Evolutionary conservation across 2,329 filamentous ascomycete genomes (phyloP).

Genomic region (Cercospora sesami): DNA sequence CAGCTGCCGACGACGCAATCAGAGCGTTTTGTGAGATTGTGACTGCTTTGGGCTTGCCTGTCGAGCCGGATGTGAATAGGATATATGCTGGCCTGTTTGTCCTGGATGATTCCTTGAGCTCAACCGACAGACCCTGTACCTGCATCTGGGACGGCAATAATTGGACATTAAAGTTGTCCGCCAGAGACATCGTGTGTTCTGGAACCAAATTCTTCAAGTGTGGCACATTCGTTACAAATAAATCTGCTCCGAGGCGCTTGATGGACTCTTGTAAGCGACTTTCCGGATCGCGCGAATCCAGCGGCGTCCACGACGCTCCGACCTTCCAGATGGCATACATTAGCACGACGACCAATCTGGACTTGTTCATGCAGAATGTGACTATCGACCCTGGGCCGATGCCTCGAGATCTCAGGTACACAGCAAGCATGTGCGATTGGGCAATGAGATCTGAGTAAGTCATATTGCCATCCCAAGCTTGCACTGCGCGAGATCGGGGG

Average conservation of each 20-base stretch:
- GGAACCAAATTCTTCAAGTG: neutral
- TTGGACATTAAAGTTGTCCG: neutral
- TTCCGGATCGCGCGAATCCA: neutral
- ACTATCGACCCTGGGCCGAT: neutral
- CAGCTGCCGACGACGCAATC: neutral
- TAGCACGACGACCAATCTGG: neutral
- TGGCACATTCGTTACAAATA: neutral
- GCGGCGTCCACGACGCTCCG: neutral
- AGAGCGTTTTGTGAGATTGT: slow-evolving; percentile 3
- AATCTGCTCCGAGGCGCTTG: neutral
- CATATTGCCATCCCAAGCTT: neutral
- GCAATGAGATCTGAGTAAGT: neutral
- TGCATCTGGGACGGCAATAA: neutral
- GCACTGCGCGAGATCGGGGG: neutral
- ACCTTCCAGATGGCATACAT: neutral
- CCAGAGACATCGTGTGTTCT: neutral
- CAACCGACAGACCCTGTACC: neutral
- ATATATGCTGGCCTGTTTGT: neutral
- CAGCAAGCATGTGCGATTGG: neutral
- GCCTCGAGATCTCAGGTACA: neutral
- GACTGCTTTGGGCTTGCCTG: slow-evolving; percentile 19
- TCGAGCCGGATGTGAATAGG: slow-evolving; percentile 16
- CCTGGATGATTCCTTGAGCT: neutral
- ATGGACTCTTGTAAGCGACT: neutral
- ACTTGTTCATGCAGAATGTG: neutral